phyloP scores from a whole-genome alignment of 2,329 filamentous ascomycete species.

The Periglandula ipomoeae region DNA sequence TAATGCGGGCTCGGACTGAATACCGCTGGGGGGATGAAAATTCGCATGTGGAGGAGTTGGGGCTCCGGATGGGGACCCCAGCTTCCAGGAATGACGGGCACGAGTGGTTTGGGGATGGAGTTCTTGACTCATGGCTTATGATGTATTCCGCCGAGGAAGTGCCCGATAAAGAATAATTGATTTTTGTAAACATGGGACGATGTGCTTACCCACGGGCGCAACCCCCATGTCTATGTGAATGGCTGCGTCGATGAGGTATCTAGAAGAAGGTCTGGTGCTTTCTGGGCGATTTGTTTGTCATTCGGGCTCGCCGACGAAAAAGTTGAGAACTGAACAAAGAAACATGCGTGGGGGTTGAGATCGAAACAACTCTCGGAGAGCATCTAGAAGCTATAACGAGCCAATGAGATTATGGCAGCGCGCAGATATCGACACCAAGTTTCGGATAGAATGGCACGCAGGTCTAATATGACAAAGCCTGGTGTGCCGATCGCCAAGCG shows the following conservation, averaged over 20 bases:
- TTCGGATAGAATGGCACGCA: not conserved
- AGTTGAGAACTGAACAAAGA: too few species aligned
- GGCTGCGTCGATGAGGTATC: too few species aligned
- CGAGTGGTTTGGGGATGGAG: not conserved
- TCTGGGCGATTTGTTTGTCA: too few species aligned
- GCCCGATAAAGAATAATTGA: not conserved
- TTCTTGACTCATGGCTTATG: not conserved
- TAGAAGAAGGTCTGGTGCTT: too few species aligned
- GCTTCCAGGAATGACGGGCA: not conserved
- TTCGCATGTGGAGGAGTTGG: slow-evolving; percentile 7
- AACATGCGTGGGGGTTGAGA: too few species aligned
- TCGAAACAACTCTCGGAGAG: too few species aligned
- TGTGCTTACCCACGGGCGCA: too few species aligned
- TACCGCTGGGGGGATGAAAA: not conserved
- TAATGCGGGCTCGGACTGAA: not conserved
- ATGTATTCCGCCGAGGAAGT: not conserved
- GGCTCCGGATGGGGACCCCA: slow-evolving; percentile 6
- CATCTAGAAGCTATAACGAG: too few species aligned
- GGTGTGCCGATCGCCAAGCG: slow-evolving; percentile 1
- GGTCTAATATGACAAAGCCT: not conserved
- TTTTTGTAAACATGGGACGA: too few species aligned
- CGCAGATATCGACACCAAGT: too few species aligned
- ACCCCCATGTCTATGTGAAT: too few species aligned
- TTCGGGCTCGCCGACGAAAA: not conserved
- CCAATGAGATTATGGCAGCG: too few species aligned